Percentiles rank a stretch among this genome's conserved stretches.
Conservation (phyloP, 148 eudicot genomes). For the Fagopyrum tataricum region DNA sequence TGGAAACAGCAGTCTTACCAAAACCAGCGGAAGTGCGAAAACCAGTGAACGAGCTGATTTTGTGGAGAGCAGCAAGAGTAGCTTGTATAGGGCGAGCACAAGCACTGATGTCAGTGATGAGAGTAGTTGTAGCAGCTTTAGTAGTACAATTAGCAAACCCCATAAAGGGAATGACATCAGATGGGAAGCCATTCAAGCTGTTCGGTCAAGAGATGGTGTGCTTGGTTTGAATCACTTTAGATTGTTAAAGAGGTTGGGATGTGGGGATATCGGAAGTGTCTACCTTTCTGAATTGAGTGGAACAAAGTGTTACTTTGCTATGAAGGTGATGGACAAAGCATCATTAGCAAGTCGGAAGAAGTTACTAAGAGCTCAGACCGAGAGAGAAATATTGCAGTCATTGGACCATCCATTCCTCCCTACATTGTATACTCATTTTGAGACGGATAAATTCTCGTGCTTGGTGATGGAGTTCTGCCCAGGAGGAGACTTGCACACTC, state of each 20-base stretch:
- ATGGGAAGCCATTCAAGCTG: constrained; percentile 67
- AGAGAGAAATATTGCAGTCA: constrained; percentile 56
- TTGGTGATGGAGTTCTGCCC: constrained; percentile 82
- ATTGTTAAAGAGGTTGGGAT: constrained; percentile 55
- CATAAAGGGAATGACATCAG: constrained; percentile 58
- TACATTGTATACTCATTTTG: constrained; percentile 52
- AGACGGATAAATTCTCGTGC: constrained; percentile 71
- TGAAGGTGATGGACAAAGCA: constrained; percentile 75
- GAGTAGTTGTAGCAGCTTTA: constrained; percentile 69
- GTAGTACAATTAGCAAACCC: constrained; percentile 55
- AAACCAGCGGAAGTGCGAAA: constrained; percentile 55
- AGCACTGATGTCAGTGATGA: constrained; percentile 66
- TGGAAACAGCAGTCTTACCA: constrained; percentile 37
- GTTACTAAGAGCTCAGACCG: constrained; percentile 68
- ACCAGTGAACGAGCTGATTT: constrained; percentile 40
- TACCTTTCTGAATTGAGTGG: constrained; percentile 63
- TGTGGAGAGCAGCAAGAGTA: constrained; percentile 57
- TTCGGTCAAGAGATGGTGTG: constrained; percentile 44
- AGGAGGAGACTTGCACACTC: constrained; percentile 65
- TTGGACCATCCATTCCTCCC: constrained; percentile 71
- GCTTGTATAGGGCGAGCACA: constrained; percentile 55
- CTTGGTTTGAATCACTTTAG: constrained; percentile 63
- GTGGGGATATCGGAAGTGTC: constrained; percentile 77
- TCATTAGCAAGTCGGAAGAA: constrained; percentile 57
- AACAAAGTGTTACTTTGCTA: constrained; percentile 56